A percentile compares a stretch with the other conserved stretches of the same genome.
phyloP scores from a whole-genome alignment of 208 protist species.

The Naegleria lovaniensis region DNA sequence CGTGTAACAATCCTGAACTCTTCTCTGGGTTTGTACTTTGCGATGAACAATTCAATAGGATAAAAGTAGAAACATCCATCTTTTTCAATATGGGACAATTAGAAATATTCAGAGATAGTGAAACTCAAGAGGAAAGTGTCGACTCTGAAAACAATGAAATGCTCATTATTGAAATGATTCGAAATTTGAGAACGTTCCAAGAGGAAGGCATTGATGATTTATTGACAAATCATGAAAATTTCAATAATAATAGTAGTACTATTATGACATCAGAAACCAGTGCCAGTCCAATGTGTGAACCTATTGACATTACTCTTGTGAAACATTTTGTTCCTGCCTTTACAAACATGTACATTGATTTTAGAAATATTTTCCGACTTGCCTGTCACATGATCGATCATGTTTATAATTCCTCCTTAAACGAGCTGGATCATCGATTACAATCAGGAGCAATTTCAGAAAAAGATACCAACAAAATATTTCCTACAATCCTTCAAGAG shows the following conservation, averaged over 20 bases:
- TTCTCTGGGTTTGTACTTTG: neutral
- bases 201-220: neutral
- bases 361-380: neutral
- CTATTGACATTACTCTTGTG: neutral
- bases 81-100: neutral
- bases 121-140: neutral
- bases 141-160: conserved; percentile 11
- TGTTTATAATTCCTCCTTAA: neutral
- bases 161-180: neutral
- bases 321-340: neutral
- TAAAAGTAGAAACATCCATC: neutral
- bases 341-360: neutral
- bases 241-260: no score
- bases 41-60: neutral
- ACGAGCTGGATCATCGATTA: neutral
- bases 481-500: neutral
- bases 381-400: neutral
- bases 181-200: neutral
- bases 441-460: neutral
- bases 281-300: no score
- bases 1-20: neutral
- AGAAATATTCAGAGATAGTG: neutral
- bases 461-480: neutral
- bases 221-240: neutral
- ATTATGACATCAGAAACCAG: no score